Evolutionary conservation across 2,329 filamentous ascomycete genomes (phyloP).

Genomic region (Stachybotrys chlorohalonatus): DNA sequence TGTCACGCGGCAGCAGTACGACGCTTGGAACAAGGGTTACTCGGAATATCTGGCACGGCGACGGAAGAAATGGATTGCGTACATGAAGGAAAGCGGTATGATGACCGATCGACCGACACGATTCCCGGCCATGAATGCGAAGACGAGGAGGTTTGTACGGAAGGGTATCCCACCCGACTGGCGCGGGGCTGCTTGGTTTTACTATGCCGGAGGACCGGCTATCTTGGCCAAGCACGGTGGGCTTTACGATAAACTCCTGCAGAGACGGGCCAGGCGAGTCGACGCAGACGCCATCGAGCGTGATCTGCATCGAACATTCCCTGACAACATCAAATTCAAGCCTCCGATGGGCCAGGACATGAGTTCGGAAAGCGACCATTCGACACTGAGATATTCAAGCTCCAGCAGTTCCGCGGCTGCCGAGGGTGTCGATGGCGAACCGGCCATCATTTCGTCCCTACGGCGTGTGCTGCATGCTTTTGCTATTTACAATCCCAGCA

Average conservation of each 20-base stretch:
- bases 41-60: conserved; percentile 65
- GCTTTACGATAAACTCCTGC: conserved; percentile 64
- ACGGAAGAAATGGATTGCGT: conserved; percentile 70
- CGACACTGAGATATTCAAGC: conserved; percentile 23
- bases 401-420: conserved; percentile 23
- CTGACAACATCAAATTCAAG: conserved; percentile 87
- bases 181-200: conserved; percentile 95
- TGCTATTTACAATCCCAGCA: conserved; percentile 79
- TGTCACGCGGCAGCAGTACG: conserved; percentile 67
- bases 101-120: conserved; percentile 61
- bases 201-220: conserved; percentile 80
- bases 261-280: conserved; percentile 54
- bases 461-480: conserved; percentile 84
- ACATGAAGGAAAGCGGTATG: conserved; percentile 69
- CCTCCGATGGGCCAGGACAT: conserved; percentile 33
- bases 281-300: conserved; percentile 89
- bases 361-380: conserved; percentile 21
- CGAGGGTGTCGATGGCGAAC: conserved; percentile 45
- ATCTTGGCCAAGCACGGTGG: conserved; percentile 68
- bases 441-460: conserved; percentile 69
- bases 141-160: conserved; percentile 81
- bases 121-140: conserved; percentile 73
- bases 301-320: conserved; percentile 88
- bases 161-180: conserved; percentile 93
- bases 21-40: conserved; percentile 71